phyloP scores from a whole-genome alignment of 495 filamentous ascomycete species.

The Xylaria flabelliformis region DNA sequence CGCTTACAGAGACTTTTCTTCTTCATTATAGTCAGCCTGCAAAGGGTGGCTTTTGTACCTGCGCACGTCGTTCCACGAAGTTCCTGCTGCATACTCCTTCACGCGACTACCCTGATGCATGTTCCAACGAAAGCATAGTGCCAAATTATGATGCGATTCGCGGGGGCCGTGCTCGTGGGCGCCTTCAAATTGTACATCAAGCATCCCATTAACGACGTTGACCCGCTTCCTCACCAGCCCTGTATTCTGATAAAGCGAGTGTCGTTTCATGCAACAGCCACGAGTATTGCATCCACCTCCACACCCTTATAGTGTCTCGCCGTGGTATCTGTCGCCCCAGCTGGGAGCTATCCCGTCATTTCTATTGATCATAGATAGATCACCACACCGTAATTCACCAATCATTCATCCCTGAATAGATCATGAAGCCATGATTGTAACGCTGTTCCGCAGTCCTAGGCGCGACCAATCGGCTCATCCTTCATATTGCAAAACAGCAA shows the following conservation, averaged over 20 bases:
- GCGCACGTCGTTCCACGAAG: slow-evolving; percentile 12
- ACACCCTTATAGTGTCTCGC: neutral
- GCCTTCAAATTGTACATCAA: neutral
- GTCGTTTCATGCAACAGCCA: slow-evolving; percentile 20
- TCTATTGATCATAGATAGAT: slow-evolving; percentile 26
- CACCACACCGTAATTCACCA: slow-evolving; percentile 7
- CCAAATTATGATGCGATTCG: neutral
- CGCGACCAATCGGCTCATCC: slow-evolving; percentile 23
- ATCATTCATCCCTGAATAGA: slow-evolving; percentile 5
- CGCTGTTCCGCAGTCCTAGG: slow-evolving; percentile 17
- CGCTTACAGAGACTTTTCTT: slow-evolving; percentile 35
- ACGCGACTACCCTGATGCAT: slow-evolving; percentile 25
- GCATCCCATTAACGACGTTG: neutral
- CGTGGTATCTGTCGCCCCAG: slow-evolving; percentile 3
- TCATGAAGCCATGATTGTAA: slow-evolving; percentile 40
- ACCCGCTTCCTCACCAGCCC: slow-evolving; percentile 6
- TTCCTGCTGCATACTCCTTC: slow-evolving; percentile 18
- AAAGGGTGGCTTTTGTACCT: slow-evolving; percentile 24
- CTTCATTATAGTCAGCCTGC: slow-evolving; percentile 42
- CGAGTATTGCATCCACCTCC: slow-evolving; percentile 3
- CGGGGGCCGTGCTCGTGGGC: neutral
- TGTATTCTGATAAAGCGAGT: neutral
- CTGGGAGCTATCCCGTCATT: slow-evolving; percentile 20
- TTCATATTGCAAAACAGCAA: slow-evolving; percentile 34
- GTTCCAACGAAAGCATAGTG: neutral